These are phyloP conservation scores for Prosopis cineraria DNA, from an alignment of 306 rosid species.

Conservation along the genomic window DNA sequence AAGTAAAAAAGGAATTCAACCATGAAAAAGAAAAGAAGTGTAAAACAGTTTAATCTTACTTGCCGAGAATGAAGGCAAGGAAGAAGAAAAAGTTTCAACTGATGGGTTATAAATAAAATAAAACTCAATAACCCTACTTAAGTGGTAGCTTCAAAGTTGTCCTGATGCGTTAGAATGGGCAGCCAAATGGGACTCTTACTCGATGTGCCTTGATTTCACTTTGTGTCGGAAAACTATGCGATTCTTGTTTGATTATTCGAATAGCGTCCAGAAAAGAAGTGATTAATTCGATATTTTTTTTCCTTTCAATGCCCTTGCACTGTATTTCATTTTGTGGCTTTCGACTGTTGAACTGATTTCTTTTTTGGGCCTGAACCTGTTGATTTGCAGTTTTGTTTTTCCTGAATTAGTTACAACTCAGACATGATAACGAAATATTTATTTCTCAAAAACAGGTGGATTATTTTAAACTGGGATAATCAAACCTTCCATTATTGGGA, in stretches of 20 bases:
- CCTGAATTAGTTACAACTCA: neutral
- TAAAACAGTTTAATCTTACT: conserved; percentile 16
- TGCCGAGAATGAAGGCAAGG: conserved; percentile 19
- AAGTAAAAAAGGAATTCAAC: conserved; percentile 27
- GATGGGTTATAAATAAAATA: conserved; percentile 17
- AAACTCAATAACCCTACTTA: neutral
- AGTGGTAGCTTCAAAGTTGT: neutral
- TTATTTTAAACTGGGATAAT: neutral
- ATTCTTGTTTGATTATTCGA: neutral
- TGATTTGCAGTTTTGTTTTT: too few species aligned
- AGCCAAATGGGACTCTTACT: neutral
- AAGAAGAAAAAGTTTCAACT: conserved; percentile 21
- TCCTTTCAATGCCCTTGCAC: neutral
- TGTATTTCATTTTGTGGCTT: neutral
- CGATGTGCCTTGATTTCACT: neutral
- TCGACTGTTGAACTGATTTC: neutral
- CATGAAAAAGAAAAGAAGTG: neutral
- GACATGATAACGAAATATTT: too few species aligned
- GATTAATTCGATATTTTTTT: neutral
- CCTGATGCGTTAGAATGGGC: neutral
- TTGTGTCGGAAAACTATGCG: neutral
- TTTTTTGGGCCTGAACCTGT: too few species aligned
- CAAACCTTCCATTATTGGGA: conserved; percentile 3
- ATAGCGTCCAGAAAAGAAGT: neutral
- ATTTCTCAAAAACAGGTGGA: neutral